phyloP scores from a whole-genome alignment of 208 protist genomes.

The Blastocrithidia nonstop region DNA sequence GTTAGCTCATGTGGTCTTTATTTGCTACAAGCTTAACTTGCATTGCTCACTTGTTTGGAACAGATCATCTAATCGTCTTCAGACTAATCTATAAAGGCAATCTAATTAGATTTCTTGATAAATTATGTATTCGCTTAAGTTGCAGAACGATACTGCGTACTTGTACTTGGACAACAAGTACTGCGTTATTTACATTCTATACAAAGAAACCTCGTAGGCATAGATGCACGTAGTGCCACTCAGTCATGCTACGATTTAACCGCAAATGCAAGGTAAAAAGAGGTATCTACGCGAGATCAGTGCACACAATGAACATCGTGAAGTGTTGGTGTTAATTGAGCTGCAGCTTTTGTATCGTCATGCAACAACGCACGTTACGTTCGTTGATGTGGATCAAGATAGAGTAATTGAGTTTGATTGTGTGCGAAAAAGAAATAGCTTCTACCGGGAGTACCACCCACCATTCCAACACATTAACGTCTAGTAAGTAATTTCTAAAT shows the following conservation, averaged over 20 bases:
- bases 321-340: conserved; percentile 13
- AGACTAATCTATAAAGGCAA: no score
- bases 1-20: no score
- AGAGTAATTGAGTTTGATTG: conserved; percentile 34
- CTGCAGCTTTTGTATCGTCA: conserved; percentile 1
- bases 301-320: conserved; percentile 28
- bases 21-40: no score
- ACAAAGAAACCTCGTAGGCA: conserved; percentile 5
- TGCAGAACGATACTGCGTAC: no score
- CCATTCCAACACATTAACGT: conserved; percentile 35
- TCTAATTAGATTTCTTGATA: no score
- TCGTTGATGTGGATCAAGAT: conserved; percentile 56
- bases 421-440: conserved; percentile 69
- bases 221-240: conserved; percentile 20
- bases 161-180: no score
- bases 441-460: conserved; percentile 40
- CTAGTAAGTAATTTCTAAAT: conserved; percentile 39
- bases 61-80: no score
- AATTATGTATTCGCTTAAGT: no score
- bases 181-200: no score
- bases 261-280: conserved; percentile 52
- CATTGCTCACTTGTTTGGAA: no score
- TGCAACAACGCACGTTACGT: conserved; percentile 24
- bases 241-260: conserved; percentile 9
- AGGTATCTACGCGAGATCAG: conserved; percentile 44